Conservation (phyloP, 345 rosid species). For the Lepidium sativum region DNA sequence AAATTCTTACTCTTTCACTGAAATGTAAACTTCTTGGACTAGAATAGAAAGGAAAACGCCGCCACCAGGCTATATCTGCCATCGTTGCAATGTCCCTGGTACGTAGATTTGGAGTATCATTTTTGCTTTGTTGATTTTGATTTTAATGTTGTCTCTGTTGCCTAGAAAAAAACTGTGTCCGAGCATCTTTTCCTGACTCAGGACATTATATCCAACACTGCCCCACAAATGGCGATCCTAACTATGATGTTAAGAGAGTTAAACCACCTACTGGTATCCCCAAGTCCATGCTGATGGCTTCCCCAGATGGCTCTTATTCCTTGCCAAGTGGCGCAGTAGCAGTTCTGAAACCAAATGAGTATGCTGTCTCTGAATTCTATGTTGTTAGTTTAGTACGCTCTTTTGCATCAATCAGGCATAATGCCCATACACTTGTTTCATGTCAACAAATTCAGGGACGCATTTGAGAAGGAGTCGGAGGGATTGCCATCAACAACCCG, state of each 20-base stretch:
- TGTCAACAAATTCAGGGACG: conserved; percentile 50
- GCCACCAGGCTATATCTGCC: conserved; percentile 93
- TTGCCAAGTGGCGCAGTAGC: conserved; percentile 95
- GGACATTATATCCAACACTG: conserved; percentile 99
- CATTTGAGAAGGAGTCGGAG: conserved; percentile 93
- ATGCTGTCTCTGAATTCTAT: conserved; percentile 15
- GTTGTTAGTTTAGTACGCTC: background rate
- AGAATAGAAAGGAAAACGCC: conserved; percentile 86
- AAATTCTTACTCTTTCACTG: background rate
- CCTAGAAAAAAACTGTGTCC: background rate
- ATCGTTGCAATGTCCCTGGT: conserved; percentile 95
- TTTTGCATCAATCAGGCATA: background rate
- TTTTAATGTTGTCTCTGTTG: background rate
- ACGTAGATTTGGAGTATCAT: conserved; percentile 7
- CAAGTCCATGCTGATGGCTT: conserved; percentile 89
- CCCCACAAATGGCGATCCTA: conserved; percentile 94
- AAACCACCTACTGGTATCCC: conserved; percentile 98
- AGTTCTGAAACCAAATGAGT: conserved; percentile 93
- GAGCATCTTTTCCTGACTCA: conserved; percentile 23
- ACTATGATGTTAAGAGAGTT: conserved; percentile 73
- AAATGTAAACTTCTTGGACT: background rate
- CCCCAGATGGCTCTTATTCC: conserved; percentile 86
- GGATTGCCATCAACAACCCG: conserved; percentile 78
- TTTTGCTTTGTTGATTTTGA: background rate
- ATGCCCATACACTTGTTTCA: background rate